These are phyloP conservation scores for Melaleuca quinquenervia DNA, from an alignment of 345 rosid species.

Conservation along the genomic window DNA sequence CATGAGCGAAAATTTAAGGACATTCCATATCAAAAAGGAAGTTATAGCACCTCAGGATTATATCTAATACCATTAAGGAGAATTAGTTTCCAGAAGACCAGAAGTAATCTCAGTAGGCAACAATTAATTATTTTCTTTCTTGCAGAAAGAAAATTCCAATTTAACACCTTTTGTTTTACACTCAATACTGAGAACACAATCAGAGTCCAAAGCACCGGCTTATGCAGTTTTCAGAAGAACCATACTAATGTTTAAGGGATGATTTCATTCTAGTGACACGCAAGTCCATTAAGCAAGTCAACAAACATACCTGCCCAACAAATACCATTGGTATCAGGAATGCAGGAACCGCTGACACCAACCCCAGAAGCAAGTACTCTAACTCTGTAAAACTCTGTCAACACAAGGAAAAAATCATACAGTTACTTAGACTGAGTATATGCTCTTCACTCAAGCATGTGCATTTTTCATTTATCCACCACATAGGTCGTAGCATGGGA, in stretches of 20 bases:
- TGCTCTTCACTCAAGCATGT: not conserved
- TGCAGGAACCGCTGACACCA: conserved; percentile 83
- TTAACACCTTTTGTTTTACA: not conserved
- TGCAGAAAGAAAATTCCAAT: not conserved
- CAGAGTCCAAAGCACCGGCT: not conserved
- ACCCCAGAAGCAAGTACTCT: conserved; percentile 74
- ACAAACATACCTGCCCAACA: conserved; percentile 58
- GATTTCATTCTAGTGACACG: not conserved
- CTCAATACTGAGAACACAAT: not conserved
- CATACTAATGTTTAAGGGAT: not conserved
- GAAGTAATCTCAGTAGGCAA: not conserved
- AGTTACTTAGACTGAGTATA: not conserved
- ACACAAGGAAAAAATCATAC: not conserved
- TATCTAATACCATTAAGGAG: not conserved
- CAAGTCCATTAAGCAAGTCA: not conserved
- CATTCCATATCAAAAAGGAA: not conserved
- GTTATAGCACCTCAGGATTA: not conserved
- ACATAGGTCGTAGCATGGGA: not conserved
- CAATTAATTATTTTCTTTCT: not conserved
- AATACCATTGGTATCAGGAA: conserved; percentile 50
- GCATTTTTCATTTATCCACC: not conserved
- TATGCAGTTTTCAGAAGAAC: not conserved
- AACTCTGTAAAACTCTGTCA: conserved; percentile 74
- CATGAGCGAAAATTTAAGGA: not conserved
- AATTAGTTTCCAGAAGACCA: not conserved